Evolutionary conservation across 1,284 basidiomycete species (phyloP).

Genomic region (Retiboletus flavoniger): DNA sequence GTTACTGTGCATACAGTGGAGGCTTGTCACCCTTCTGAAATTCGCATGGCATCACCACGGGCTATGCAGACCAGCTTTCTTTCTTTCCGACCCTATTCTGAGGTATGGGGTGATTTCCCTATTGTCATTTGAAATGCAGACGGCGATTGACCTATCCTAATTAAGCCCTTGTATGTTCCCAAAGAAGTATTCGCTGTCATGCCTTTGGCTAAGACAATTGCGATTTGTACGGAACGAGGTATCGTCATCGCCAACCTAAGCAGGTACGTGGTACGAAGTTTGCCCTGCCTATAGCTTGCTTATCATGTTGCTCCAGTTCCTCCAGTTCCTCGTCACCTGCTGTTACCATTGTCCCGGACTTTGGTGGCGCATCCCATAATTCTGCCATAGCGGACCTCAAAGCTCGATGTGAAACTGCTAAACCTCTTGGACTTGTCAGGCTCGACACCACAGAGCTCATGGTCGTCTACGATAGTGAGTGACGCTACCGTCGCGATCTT

Average conservation of each 20-base stretch:
- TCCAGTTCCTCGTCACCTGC: conserved; percentile 43
- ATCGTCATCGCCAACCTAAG: conserved; percentile 64
- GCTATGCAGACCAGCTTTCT: conserved; percentile 24
- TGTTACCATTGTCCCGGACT: conserved; percentile 59
- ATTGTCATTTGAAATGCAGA: not conserved
- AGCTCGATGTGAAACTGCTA: conserved; percentile 54
- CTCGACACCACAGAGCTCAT: conserved; percentile 58
- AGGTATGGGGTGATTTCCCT: conserved; percentile 42
- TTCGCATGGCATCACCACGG: conserved; percentile 35
- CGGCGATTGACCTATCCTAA: conserved; percentile 2
- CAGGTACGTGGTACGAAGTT: conserved; percentile 43
- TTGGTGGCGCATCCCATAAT: conserved; percentile 44
- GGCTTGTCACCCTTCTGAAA: conserved; percentile 34
- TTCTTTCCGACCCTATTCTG: conserved; percentile 60
- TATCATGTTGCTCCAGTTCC: conserved; percentile 34
- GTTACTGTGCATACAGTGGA: conserved; percentile 51
- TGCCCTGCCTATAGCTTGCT: not conserved
- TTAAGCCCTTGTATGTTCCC: conserved; percentile 63
- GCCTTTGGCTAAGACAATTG: conserved; percentile 58
- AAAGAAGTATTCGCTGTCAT: conserved; percentile 62
- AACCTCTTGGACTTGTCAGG: conserved; percentile 64
- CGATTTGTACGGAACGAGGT: conserved; percentile 60
- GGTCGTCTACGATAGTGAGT: conserved; percentile 70
- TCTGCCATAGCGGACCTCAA: conserved; percentile 53
- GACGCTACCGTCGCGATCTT: not conserved